Percentiles rank a stretch among this genome's conserved stretches.
Evolutionary conservation across 2,329 filamentous ascomycete genomes (phyloP).

Genomic region (Alternaria brassicae): DNA sequence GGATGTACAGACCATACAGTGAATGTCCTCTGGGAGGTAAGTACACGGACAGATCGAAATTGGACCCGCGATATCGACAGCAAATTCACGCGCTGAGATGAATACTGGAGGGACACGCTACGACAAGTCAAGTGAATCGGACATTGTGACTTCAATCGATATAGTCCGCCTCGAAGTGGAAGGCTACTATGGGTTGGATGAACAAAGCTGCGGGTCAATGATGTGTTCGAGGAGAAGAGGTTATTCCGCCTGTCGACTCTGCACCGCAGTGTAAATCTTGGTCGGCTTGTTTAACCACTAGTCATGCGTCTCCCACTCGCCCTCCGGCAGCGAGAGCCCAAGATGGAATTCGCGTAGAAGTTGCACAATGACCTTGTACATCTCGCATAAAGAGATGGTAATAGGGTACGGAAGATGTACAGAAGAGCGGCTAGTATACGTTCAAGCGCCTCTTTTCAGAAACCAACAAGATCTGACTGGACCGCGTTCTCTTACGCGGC

Average conservation of each 20-base stretch:
- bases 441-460: no score
- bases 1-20: background rate
- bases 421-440: no score
- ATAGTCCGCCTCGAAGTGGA: no score
- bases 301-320: slow-evolving; percentile 14
- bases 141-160: background rate
- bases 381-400: slow-evolving; percentile 16
- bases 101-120: background rate
- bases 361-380: slow-evolving; percentile 14
- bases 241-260: background rate
- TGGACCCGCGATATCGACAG: background rate
- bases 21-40: background rate
- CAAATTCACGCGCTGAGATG: background rate
- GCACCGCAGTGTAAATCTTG: background rate
- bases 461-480: no score
- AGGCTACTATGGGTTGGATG: background rate
- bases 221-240: background rate
- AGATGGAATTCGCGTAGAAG: slow-evolving; percentile 13
- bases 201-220: background rate
- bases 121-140: background rate
- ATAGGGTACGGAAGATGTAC: no score
- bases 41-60: background rate
- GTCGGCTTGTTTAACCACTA: slow-evolving; percentile 20
- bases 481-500: no score
- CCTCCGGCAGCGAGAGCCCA: slow-evolving; percentile 3